phyloP scores from a whole-genome alignment of 495 filamentous ascomycete genomes.

The Alectoria sarmentosa region DNA sequence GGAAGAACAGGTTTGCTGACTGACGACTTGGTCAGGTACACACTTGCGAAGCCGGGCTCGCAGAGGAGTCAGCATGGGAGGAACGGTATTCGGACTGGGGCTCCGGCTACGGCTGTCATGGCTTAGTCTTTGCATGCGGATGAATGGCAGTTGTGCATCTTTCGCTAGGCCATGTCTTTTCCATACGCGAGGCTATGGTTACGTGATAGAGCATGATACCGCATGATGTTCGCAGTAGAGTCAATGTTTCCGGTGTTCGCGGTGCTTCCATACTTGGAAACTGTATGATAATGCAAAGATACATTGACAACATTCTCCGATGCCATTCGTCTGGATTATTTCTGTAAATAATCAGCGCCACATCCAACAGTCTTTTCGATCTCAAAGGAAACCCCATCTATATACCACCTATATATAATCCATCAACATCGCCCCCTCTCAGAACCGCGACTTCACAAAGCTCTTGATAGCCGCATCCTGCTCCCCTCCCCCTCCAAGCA shows the following conservation, averaged over 20 bases:
- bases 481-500: conserved; percentile 1
- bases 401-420: neutral
- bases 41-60: conserved; percentile 26
- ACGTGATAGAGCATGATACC: neutral
- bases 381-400: neutral
- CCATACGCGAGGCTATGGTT: neutral
- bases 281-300: neutral
- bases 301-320: neutral
- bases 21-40: conserved; percentile 20
- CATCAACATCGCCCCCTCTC: neutral
- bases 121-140: conserved; percentile 12
- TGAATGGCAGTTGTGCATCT: neutral
- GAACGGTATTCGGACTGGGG: conserved; percentile 15
- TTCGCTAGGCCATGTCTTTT: neutral
- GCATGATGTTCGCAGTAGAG: neutral
- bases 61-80: conserved; percentile 21
- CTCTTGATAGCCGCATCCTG: conserved; percentile 11
- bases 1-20: neutral
- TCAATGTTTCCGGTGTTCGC: conserved; percentile 2
- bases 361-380: neutral
- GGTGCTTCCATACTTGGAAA: neutral
- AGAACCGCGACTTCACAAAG: neutral
- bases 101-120: conserved; percentile 20
- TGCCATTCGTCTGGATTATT: neutral
- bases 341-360: neutral